Percentiles rank a stretch among this genome's conserved stretches.
Evolutionary conservation across 2,329 filamentous ascomycete species (phyloP).

Genomic region (Drechslerella dactyloides): DNA sequence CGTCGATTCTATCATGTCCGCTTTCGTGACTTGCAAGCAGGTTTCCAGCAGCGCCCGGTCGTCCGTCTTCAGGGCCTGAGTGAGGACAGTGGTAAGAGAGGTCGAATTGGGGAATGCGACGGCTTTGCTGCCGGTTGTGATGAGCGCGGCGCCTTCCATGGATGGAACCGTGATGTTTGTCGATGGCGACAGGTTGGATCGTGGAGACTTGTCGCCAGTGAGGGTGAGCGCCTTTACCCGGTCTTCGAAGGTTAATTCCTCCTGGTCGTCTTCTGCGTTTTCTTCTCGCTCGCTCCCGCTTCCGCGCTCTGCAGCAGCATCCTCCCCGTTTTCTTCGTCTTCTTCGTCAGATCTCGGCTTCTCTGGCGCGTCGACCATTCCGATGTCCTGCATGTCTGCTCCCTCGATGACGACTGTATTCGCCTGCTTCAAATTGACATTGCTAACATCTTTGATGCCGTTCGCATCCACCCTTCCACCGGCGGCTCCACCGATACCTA

Average conservation of each 20-base stretch:
- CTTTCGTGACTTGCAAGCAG: slow-evolving; percentile 81
- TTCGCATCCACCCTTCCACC: slow-evolving; percentile 60
- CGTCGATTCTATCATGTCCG: slow-evolving; percentile 79
- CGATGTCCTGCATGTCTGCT: slow-evolving; percentile 61
- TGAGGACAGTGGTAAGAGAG: slow-evolving; percentile 88
- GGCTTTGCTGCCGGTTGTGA: slow-evolving; percentile 59
- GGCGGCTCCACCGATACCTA: slow-evolving; percentile 60
- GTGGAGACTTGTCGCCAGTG: slow-evolving; percentile 40
- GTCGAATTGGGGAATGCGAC: slow-evolving; percentile 72
- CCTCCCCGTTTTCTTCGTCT: slow-evolving; percentile 54
- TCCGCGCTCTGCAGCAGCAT: slow-evolving; percentile 51
- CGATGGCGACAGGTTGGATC: slow-evolving; percentile 48
- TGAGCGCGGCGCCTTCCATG: slow-evolving; percentile 60
- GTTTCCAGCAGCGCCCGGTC: slow-evolving; percentile 88
- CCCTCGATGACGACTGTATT: slow-evolving; percentile 64
- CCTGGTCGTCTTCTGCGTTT: slow-evolving; percentile 29
- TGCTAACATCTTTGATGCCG: slow-evolving; percentile 62
- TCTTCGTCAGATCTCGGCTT: slow-evolving; percentile 52
- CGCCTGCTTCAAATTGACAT: slow-evolving; percentile 66
- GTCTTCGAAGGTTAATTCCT: slow-evolving; percentile 45
- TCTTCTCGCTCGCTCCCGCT: slow-evolving; percentile 38
- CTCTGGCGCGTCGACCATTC: slow-evolving; percentile 55
- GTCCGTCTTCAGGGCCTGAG: slow-evolving; percentile 90
- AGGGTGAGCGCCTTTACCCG: slow-evolving; percentile 45
- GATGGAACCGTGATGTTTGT: slow-evolving; percentile 60